Base-by-base conservation (phyloP, 768 basidiomycete genomes). In the Suillus spraguei region DNA sequence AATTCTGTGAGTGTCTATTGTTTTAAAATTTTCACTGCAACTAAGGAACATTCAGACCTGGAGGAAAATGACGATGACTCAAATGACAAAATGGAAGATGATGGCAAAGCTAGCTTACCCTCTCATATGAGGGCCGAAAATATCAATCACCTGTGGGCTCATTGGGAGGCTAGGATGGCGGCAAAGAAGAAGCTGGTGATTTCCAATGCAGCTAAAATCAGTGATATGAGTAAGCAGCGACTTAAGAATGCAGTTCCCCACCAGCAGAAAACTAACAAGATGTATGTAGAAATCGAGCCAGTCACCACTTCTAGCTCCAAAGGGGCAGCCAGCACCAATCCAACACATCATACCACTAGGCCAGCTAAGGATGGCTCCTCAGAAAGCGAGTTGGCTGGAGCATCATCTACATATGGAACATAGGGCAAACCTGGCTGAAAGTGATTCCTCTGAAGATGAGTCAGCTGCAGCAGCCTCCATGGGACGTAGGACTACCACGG, bases 81-180 rank as follows among this genome's bases (percentile, higher is more conserved):
- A 24, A 22, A 47, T 13, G 11, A 47, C 5, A 11, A 47, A 22
- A 13, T 24, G 4, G 5, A 47, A 22, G 41, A 32, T 2, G 49
- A 28, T 2, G 24, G 16, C 49, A 50, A 28, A 16, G 14, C 7
- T 32, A 28, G 24, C 49, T 16, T 32, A 28, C 49, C 24, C 0
- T 50, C 49, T 50, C 49, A 50, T 50, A 28, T 28, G 49, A 28
- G 49, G 49, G 8, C 49, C 6, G 49, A 50, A 50, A 50, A 50
- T 16, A 3, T 50, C 49, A 50, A 50, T 3, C 2, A 50, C 14
- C 49, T 50, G 9, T 50, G 49, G 49, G 16, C 14, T 50, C 49
- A 50, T 50, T 50, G 49, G 49, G 49, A 47, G 22, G 22, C 13
- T 47, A 49, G 14, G 47, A 49, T 8, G 47, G 47, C 47, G 0